Evolutionary conservation across 192 early-diverging fungal species (phyloP).

Genomic region (Pilobolus umbonatus): DNA sequence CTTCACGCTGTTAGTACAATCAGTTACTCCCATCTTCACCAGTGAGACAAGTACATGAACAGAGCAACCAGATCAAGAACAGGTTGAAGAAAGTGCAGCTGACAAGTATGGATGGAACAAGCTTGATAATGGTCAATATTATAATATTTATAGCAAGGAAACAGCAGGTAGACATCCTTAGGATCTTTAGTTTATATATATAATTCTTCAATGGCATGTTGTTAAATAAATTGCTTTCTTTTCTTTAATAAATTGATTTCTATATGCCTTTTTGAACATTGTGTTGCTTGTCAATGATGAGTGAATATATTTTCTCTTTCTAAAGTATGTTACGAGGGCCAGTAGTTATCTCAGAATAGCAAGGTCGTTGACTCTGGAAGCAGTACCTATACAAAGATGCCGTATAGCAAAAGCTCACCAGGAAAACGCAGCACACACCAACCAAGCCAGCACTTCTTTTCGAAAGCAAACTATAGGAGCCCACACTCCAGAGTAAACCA

Average conservation of each 20-base stretch:
- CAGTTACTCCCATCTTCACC: background rate
- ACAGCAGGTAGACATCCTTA: conserved; percentile 1
- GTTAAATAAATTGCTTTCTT: conserved; percentile 2
- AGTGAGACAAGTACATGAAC: background rate
- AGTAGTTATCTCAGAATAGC: background rate
- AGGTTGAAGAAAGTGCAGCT: background rate
- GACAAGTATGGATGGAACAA: conserved; percentile 7
- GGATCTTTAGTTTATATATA: conserved; percentile 2
- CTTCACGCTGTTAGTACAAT: no score
- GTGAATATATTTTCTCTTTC: no score
- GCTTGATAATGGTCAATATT: conserved; percentile 1
- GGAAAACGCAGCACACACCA: conserved; percentile 12
- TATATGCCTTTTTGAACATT: background rate
- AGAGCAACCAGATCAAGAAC: conserved; percentile 1
- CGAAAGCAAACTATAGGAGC: conserved; percentile 11
- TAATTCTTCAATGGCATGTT: conserved; percentile 1
- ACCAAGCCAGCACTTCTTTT: background rate
- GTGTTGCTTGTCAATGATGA: conserved; percentile 1
- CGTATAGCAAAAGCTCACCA: conserved; percentile 7
- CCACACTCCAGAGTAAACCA: conserved; percentile 12
- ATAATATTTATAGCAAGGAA: conserved; percentile 6
- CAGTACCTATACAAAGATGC: background rate
- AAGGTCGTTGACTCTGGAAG: background rate
- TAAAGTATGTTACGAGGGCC: no score
- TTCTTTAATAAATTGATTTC: background rate